Conservation (phyloP, 2,329 filamentous ascomycete genomes). For the Paecilomyces formosus region DNA sequence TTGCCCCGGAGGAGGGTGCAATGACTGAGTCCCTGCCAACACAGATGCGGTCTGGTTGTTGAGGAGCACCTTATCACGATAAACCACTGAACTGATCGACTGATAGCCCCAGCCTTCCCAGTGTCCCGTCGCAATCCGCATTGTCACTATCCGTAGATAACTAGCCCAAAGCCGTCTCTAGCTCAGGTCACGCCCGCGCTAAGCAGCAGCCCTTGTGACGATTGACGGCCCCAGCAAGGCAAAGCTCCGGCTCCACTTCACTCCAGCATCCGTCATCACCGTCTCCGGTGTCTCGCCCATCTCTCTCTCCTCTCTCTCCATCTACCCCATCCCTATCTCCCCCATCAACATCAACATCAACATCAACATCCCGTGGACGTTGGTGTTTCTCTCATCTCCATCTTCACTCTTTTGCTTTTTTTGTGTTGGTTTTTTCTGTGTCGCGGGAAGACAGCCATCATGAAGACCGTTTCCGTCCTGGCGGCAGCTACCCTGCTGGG, state of each 20-base stretch:
- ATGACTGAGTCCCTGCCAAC: background rate
- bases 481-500: constrained; percentile 73
- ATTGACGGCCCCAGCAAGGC: background rate
- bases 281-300: constrained; percentile 2
- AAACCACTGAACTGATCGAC: too few relatives aligned
- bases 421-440: background rate
- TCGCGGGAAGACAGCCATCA: constrained; percentile 34
- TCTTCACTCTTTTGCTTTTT: background rate
- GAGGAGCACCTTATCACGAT: background rate
- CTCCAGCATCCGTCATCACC: constrained; percentile 11
- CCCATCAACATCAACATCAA: constrained; percentile 9
- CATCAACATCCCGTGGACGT: constrained; percentile 6
- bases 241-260: constrained; percentile 1
- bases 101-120: background rate
- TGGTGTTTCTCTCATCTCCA: constrained; percentile 1
- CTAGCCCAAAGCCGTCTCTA: too few relatives aligned
- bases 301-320: constrained; percentile 17
- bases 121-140: background rate
- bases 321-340: constrained; percentile 21
- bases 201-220: background rate
- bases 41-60: background rate
- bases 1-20: background rate
- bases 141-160: background rate
- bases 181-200: background rate
- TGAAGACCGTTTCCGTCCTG: constrained; percentile 80